A percentile compares a stretch with the other conserved stretches of the same genome.
Evolutionary conservation across 192 early-diverging fungal species (phyloP).

Genomic region (Coemansia sp.): DNA sequence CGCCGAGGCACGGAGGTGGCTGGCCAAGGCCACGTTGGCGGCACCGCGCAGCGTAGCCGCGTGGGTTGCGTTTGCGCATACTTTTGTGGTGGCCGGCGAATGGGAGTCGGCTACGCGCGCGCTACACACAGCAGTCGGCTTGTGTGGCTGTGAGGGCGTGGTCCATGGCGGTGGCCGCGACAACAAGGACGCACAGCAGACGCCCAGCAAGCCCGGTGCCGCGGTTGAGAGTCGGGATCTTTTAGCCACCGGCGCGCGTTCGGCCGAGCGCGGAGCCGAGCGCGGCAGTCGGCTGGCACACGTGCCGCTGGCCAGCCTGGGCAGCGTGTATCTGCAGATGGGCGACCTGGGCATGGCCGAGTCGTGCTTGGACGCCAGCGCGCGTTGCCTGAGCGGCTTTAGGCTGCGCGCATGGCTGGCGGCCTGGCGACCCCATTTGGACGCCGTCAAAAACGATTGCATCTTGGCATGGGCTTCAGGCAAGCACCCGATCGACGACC

Average conservation of each 20-base stretch:
- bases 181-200: background rate
- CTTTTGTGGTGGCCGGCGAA: conserved; percentile 41
- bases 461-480: conserved; percentile 15
- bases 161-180: conserved; percentile 35
- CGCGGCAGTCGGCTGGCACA: conserved; percentile 42
- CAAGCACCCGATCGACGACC: background rate
- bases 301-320: conserved; percentile 43
- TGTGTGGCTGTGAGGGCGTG: conserved; percentile 47
- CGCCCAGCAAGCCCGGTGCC: background rate
- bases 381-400: conserved; percentile 33
- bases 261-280: background rate
- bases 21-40: conserved; percentile 47
- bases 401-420: conserved; percentile 19
- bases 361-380: conserved; percentile 49
- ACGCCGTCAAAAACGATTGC: conserved; percentile 3
- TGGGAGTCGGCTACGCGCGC: conserved; percentile 52
- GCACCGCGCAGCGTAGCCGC: conserved; percentile 45
- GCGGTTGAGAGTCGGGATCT: background rate
- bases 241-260: too few species aligned
- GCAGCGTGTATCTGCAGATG: conserved; percentile 45
- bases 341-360: conserved; percentile 46
- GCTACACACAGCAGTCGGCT: conserved; percentile 41
- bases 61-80: conserved; percentile 51
- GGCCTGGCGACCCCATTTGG: conserved; percentile 19
- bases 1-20: conserved; percentile 45